Evolutionary conservation across 2,329 filamentous ascomycete species (phyloP).

Genomic region (Juglanconis sp.): DNA sequence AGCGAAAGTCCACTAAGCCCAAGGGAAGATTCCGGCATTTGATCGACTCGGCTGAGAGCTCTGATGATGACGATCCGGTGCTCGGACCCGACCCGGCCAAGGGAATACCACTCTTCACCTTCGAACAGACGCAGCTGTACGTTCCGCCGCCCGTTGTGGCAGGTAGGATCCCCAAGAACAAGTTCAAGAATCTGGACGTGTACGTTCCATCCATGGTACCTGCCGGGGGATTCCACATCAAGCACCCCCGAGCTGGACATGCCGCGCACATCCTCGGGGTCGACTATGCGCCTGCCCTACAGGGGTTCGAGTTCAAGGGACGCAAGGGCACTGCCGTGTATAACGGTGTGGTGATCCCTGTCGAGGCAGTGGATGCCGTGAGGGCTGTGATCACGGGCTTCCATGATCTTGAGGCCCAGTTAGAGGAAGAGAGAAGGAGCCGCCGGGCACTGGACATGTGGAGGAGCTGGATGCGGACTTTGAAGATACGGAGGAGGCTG

Average conservation of each 20-base stretch:
- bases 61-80: constrained; percentile 41
- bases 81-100: constrained; percentile 40
- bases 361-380: constrained; percentile 69
- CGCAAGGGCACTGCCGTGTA: constrained; percentile 82
- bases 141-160: constrained; percentile 70
- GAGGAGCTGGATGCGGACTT: constrained; percentile 72
- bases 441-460: constrained; percentile 64
- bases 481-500: constrained; percentile 74
- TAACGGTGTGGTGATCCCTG: constrained; percentile 72
- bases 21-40: constrained; percentile 14
- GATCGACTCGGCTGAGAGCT: constrained; percentile 40
- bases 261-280: constrained; percentile 75
- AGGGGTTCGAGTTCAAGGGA: constrained; percentile 84
- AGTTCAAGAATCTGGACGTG: constrained; percentile 89
- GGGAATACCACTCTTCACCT: constrained; percentile 56
- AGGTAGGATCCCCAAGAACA: constrained; percentile 81
- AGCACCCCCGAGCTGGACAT: constrained; percentile 54
- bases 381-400: constrained; percentile 66
- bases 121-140: constrained; percentile 70
- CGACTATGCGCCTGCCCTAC: constrained; percentile 86
- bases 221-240: constrained; percentile 72
- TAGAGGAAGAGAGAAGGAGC: constrained; percentile 61
- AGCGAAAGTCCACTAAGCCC: constrained; percentile 35
- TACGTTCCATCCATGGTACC: constrained; percentile 94
- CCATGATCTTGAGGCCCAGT: constrained; percentile 60